phyloP scores from a whole-genome alignment of 2,329 filamentous ascomycete genomes.

The Colletotrichum simmondsii region DNA sequence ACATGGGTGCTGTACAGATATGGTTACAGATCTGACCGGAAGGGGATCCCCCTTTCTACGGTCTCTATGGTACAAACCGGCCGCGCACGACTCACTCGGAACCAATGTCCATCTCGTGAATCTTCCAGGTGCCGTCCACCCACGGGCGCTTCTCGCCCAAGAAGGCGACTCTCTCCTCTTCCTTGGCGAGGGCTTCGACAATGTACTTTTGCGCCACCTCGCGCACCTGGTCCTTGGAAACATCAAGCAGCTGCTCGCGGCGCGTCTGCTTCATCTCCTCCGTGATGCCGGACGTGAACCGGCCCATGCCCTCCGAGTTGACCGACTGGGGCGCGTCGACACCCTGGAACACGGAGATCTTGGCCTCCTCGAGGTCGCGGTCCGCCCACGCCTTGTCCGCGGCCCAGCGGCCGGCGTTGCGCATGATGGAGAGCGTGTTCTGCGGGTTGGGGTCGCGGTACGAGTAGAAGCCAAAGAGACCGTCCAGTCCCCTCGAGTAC shows the following conservation, averaged over 20 bases:
- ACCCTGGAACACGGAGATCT: slow-evolving; percentile 91
- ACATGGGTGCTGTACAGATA: slow-evolving; percentile 26
- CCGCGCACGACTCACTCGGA: slow-evolving; percentile 40
- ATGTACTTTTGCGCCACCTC: slow-evolving; percentile 85
- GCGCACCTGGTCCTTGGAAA: slow-evolving; percentile 82
- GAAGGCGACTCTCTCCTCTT: slow-evolving; percentile 74
- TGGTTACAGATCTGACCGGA: slow-evolving; percentile 18
- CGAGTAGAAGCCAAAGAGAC: slow-evolving; percentile 93
- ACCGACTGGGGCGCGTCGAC: slow-evolving; percentile 91
- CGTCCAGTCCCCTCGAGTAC: slow-evolving; percentile 81
- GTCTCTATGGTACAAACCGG: neutral
- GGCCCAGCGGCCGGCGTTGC: slow-evolving; percentile 84
- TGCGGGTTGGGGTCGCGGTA: slow-evolving; percentile 96
- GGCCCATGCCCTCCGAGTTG: slow-evolving; percentile 85
- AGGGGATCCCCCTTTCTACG: neutral
- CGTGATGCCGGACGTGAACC: slow-evolving; percentile 86
- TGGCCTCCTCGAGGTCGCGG: slow-evolving; percentile 93
- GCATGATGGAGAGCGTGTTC: slow-evolving; percentile 88
- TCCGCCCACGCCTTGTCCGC: slow-evolving; percentile 83
- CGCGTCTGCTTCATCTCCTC: slow-evolving; percentile 89
- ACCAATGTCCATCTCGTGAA: slow-evolving; percentile 78
- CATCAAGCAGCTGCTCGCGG: slow-evolving; percentile 87
- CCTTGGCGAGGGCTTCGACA: slow-evolving; percentile 71
- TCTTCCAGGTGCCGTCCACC: slow-evolving; percentile 78
- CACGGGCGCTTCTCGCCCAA: slow-evolving; percentile 87